Base-by-base conservation (phyloP, 352 stramenopile species). In the Globisporangium abappressorium region DNA sequence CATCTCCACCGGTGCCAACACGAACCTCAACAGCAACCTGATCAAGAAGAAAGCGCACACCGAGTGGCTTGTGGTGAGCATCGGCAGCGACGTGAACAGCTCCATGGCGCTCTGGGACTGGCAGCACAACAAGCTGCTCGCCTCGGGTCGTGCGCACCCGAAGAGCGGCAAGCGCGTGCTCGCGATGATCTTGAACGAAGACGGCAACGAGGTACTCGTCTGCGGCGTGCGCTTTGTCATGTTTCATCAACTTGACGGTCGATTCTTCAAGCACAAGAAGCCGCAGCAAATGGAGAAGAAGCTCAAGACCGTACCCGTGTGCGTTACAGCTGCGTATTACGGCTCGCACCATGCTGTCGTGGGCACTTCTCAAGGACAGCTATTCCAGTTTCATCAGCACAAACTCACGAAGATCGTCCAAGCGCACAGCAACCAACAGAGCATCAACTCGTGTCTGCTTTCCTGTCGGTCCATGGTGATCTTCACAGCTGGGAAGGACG, bases 51-150 rank as follows among this genome's bases (percentile, higher is more conserved):
- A 80, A 2, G 66, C 74, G n/a, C 81, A 89, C 41, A 84, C 80
- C 0, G 82, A 92, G 15, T 73, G 71, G 38, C 63, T 90, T 18
- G 57, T 94, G 20, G 78, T 85, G 5, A 91, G 84, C 7, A 76
- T 94, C 26, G 85, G 84, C 3, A 81, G 66, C n/a, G 87, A 93
- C 11, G 66, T 64, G 0, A 81, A 87, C 24, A 75, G 75, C 20
- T 90, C 81, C 36, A 91, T 94, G 78, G 84, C 84, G 1, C 70
- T 94, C n/a, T 94, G 87, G 87, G 80, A 94, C 60, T 94, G 87
- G 87, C 77, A 87, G 38, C 70, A 88, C 64, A 84, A 78, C 57
- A 74, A 71, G 0, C 70, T 94, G 0, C 14, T 92, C 1, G 82
- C 82, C 1, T 92, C 83, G 4, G 84, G 85, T 12, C 70, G 82